Conservation (phyloP, 2,329 filamentous ascomycete species). For the Aspergillus uvarum region DNA sequence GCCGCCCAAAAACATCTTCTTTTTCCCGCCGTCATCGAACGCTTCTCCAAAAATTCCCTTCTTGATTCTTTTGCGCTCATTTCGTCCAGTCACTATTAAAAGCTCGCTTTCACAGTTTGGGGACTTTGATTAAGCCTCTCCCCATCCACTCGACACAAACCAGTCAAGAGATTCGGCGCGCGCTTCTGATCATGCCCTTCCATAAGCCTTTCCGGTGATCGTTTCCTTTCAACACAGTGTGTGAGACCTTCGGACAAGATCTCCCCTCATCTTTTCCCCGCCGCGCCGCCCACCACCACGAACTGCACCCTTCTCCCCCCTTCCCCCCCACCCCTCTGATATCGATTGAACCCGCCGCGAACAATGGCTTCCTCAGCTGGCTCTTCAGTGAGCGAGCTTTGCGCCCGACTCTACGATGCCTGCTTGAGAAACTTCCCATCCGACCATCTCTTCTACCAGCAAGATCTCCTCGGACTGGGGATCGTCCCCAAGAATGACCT, state of each 20-base stretch:
- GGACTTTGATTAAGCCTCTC: background rate
- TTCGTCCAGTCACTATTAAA: background rate
- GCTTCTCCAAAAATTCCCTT: background rate
- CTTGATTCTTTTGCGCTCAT: background rate
- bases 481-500: conserved; percentile 47
- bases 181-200: conserved; percentile 35
- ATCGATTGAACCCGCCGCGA: conserved; percentile 23
- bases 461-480: conserved; percentile 45
- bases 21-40: background rate
- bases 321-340: too few species aligned
- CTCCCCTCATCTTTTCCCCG: background rate
- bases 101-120: background rate
- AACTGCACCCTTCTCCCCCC: too few species aligned
- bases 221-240: conserved; percentile 17
- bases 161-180: conserved; percentile 15
- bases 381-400: conserved; percentile 38
- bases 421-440: conserved; percentile 41
- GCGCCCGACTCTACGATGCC: conserved; percentile 47
- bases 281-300: background rate
- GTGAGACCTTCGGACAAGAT: background rate
- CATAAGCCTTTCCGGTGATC: conserved; percentile 32
- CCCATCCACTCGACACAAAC: background rate
- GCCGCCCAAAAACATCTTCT: conserved; percentile 30
- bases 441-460: conserved; percentile 48
- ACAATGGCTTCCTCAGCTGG: conserved; percentile 37